Percentiles rank a stretch among this genome's conserved stretches.
Evolutionary conservation across 352 stramenopile genomes (phyloP).

Genomic region (Phytophthora brassicae): DNA sequence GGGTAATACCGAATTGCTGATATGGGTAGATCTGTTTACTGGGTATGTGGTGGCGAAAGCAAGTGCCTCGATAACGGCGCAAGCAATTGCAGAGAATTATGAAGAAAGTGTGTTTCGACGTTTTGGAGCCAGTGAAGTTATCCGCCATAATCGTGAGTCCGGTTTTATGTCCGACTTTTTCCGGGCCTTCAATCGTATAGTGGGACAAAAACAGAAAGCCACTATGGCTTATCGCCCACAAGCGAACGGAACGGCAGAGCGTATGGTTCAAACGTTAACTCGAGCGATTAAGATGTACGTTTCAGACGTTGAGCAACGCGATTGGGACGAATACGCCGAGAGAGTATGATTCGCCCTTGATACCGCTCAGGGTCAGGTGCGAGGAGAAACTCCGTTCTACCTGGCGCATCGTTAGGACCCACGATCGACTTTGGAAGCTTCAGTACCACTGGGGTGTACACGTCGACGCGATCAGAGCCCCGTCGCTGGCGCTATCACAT

Average conservation of each 20-base stretch:
- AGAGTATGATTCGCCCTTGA: not conserved
- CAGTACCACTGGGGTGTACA: not conserved
- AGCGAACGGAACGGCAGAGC: not conserved
- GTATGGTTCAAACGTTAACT: not conserved
- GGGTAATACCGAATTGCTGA: not conserved
- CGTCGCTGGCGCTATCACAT: not conserved
- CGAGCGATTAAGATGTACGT: not conserved
- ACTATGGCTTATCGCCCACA: not conserved
- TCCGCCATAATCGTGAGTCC: not conserved
- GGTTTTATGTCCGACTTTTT: not conserved
- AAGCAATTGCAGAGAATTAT: not conserved
- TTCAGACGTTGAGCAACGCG: not conserved
- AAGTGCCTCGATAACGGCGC: not conserved
- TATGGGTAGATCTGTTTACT: not conserved
- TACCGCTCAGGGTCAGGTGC: not conserved
- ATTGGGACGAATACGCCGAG: not conserved
- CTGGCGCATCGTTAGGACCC: not conserved
- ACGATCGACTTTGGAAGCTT: not conserved
- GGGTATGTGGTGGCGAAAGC: not conserved
- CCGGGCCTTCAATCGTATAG: not conserved
- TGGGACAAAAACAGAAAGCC: not conserved
- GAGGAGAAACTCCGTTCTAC: not conserved
- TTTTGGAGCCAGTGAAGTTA: not conserved
- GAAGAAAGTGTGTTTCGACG: slow-evolving; percentile 1
- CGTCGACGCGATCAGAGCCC: not conserved